These are phyloP conservation scores for Talaromyces funiculosus DNA, from an alignment of 2,329 filamentous ascomycete species.

Conservation along the genomic window DNA sequence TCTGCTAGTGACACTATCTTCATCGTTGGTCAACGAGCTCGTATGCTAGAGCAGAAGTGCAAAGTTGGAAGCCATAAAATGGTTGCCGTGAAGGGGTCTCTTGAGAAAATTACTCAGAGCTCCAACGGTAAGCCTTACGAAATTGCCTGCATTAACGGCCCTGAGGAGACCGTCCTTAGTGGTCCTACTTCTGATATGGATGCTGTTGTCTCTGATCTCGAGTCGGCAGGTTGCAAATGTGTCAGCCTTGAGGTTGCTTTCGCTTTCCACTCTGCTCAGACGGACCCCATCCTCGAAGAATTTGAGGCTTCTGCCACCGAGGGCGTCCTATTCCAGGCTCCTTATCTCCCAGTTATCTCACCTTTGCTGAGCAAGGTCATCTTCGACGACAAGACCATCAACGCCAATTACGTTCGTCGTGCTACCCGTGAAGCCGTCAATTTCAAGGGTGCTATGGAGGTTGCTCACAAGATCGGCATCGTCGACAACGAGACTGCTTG, in stretches of 20 bases:
- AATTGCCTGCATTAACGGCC: slow-evolving; percentile 71
- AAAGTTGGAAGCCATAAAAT: slow-evolving; percentile 62
- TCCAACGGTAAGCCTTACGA: slow-evolving; percentile 35
- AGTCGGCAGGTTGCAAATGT: slow-evolving; percentile 53
- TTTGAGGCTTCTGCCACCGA: slow-evolving; percentile 51
- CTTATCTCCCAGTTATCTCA: slow-evolving; percentile 41
- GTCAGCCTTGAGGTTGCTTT: slow-evolving; percentile 60
- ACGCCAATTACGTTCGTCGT: slow-evolving; percentile 57
- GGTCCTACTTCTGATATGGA: slow-evolving; percentile 56
- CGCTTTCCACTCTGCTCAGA: slow-evolving; percentile 61
- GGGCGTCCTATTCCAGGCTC: slow-evolving; percentile 34
- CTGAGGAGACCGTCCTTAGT: slow-evolving; percentile 66
- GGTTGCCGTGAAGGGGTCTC: slow-evolving; percentile 49
- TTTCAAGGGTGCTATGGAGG: slow-evolving; percentile 58
- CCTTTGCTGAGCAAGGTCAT: slow-evolving; percentile 42
- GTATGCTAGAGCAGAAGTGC: slow-evolving; percentile 60
- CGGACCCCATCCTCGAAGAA: slow-evolving; percentile 57
- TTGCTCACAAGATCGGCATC: slow-evolving; percentile 52
- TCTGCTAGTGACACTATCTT: slow-evolving; percentile 46
- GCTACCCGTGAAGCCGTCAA: slow-evolving; percentile 65
- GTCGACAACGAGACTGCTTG: slow-evolving; percentile 63
- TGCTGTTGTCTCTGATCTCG: slow-evolving; percentile 40
- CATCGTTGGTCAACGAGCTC: slow-evolving; percentile 63
- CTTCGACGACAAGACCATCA: slow-evolving; percentile 24
- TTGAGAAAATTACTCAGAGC: slow-evolving; percentile 44